Conservation (phyloP, 169 alveolate genomes). For the Cryptosporidium tyzzeri region DNA sequence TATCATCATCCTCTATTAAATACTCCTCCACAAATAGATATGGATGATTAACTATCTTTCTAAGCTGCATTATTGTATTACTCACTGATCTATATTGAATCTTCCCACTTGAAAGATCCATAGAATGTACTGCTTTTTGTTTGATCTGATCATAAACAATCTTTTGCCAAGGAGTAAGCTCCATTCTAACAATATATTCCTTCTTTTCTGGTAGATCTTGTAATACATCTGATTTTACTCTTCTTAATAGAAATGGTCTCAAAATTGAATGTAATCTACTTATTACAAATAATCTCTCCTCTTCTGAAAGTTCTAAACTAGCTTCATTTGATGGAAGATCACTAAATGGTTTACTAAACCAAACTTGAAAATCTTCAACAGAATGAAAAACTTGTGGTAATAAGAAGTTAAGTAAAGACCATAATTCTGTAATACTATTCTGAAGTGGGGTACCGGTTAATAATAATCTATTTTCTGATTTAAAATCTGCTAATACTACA, state of each 20-base stretch:
- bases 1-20: constrained; percentile 85
- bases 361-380: constrained; percentile 92
- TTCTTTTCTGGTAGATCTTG: constrained; percentile 90
- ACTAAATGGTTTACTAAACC: constrained; percentile 91
- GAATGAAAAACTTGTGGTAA: constrained; percentile 90
- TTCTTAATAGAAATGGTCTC: constrained; percentile 91
- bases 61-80: constrained; percentile 93
- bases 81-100: constrained; percentile 85
- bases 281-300: constrained; percentile 89
- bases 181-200: constrained; percentile 90
- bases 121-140: constrained; percentile 86
- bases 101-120: constrained; percentile 71
- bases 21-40: constrained; percentile 90
- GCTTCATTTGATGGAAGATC: constrained; percentile 85
- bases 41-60: constrained; percentile 94
- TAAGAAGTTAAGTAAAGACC: constrained; percentile 90
- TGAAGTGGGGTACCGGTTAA: constrained; percentile 93
- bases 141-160: constrained; percentile 88
- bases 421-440: constrained; percentile 90
- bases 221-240: constrained; percentile 93
- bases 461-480: constrained; percentile 80
- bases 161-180: constrained; percentile 92
- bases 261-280: constrained; percentile 91
- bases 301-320: constrained; percentile 86
- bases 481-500: constrained; percentile 56